Percentiles rank a stretch among this genome's conserved stretches.
phyloP scores from a whole-genome alignment of 1,284 basidiomycete genomes.

The Microbotryomycetes sp. region DNA sequence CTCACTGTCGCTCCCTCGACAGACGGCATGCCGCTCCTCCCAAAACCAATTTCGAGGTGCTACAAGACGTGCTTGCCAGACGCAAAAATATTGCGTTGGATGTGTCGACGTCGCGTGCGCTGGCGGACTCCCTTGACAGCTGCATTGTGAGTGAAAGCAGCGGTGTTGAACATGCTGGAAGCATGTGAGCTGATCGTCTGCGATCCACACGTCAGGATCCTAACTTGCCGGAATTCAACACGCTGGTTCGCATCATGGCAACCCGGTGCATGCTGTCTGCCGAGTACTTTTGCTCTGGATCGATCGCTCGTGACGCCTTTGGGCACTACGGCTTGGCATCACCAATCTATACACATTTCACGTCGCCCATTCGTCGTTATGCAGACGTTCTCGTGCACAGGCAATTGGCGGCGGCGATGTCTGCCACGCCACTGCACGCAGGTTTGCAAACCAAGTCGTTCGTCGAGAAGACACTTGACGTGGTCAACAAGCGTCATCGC shows the following conservation, averaged over 20 bases:
- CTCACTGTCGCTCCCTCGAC: constrained; percentile 1
- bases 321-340: constrained; percentile 95
- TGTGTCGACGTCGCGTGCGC: constrained; percentile 80
- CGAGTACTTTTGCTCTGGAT: constrained; percentile 96
- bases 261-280: constrained; percentile 97
- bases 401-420: constrained; percentile 85
- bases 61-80: constrained; percentile 87
- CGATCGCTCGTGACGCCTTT: constrained; percentile 84
- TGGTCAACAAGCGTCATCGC: constrained; percentile 86
- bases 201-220: constrained; percentile 54
- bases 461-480: constrained; percentile 78
- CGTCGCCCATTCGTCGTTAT: constrained; percentile 87
- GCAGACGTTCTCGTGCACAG: constrained; percentile 93
- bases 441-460: constrained; percentile 80
- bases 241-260: constrained; percentile 96
- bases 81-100: constrained; percentile 79
- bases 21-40: constrained; percentile 94
- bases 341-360: constrained; percentile 97
- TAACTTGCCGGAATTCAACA: constrained; percentile 83
- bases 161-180: not conserved
- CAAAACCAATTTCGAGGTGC: constrained; percentile 86
- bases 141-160: constrained; percentile 61
- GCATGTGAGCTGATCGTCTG: not conserved
- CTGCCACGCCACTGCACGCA: constrained; percentile 73
- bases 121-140: constrained; percentile 82